A percentile compares a stretch with the other conserved stretches of the same genome.
Evolutionary conservation across 768 basidiomycete genomes (phyloP).

Genomic region (Termitomyces sp.): DNA sequence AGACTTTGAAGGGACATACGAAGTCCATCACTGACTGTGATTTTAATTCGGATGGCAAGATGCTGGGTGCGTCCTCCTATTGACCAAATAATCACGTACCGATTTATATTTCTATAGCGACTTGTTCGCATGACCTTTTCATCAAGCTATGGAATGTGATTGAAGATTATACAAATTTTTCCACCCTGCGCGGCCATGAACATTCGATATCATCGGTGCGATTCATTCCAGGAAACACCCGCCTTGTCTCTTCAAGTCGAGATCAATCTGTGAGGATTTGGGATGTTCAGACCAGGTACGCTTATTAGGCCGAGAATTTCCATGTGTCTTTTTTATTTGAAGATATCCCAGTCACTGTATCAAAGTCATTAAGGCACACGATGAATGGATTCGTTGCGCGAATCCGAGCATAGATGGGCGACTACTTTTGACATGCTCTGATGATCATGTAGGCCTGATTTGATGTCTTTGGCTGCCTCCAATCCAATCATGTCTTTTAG

Average conservation of each 20-base stretch:
- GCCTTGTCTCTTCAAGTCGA: constrained; percentile 62
- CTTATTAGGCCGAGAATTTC: background rate
- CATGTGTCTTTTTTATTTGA: background rate
- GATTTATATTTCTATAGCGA: constrained; percentile 6
- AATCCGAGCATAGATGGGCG: constrained; percentile 48
- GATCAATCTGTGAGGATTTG: constrained; percentile 66
- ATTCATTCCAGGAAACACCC: constrained; percentile 65
- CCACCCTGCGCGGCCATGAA: constrained; percentile 57
- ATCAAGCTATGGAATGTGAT: constrained; percentile 37
- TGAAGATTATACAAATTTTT: constrained; percentile 21
- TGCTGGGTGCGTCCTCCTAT: constrained; percentile 43
- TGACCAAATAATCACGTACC: background rate
- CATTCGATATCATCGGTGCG: constrained; percentile 66
- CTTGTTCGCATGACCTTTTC: constrained; percentile 21
- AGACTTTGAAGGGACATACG: constrained; percentile 72
- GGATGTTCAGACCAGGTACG: constrained; percentile 64
- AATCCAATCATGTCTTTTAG: constrained; percentile 26
- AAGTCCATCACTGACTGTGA: constrained; percentile 65
- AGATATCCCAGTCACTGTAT: constrained; percentile 48
- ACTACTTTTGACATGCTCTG: constrained; percentile 55
- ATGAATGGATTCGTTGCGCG: constrained; percentile 59
- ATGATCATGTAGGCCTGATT: constrained; percentile 51
- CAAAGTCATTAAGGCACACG: constrained; percentile 56
- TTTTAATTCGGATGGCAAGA: constrained; percentile 59
- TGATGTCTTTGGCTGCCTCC: background rate